phyloP scores from a whole-genome alignment of 495 filamentous ascomycete genomes.

The Halenospora varia region DNA sequence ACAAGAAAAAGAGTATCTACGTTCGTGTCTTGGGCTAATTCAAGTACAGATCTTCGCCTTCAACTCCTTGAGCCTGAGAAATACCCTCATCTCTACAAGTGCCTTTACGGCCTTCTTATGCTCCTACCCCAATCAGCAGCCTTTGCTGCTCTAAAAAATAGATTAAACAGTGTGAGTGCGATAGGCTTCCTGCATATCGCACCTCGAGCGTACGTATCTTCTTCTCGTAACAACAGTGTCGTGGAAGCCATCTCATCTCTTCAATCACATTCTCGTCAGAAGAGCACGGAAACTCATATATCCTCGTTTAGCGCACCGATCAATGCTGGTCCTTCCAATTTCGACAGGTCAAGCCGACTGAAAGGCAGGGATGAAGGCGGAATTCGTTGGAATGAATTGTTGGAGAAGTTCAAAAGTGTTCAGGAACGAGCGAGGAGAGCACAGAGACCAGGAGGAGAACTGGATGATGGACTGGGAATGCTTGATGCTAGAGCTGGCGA shows the following conservation, averaged over 20 bases:
- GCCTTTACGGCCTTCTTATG: conserved; percentile 96
- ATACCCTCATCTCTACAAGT: conserved; percentile 96
- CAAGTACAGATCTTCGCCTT: conserved; percentile 72
- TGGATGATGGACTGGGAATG: conserved; percentile 29
- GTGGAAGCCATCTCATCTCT: conserved; percentile 36
- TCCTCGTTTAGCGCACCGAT: conserved; percentile 38
- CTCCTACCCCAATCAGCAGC: conserved; percentile 95
- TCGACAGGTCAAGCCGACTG: conserved; percentile 76
- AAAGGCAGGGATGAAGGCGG: conserved; percentile 79
- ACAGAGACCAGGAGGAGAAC: conserved; percentile 30
- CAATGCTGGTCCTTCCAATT: conserved; percentile 45
- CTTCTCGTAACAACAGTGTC: conserved; percentile 36
- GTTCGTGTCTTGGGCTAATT: conserved; percentile 9
- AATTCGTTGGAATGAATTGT: conserved; percentile 87
- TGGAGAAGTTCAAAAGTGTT: conserved; percentile 91
- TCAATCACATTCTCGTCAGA: conserved; percentile 24
- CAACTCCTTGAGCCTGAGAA: conserved; percentile 98
- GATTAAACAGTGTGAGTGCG: conserved; percentile 91
- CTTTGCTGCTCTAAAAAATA: conserved; percentile 95
- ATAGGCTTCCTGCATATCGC: conserved; percentile 91
- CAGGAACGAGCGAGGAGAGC: conserved; percentile 70
- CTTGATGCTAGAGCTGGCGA: conserved; percentile 36
- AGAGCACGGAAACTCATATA: conserved; percentile 26
- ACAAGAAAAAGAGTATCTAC: too few relatives aligned
- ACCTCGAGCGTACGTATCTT: conserved; percentile 69